Evolutionary conservation across 306 rosid species (phyloP).

Genomic region (Sicyos baderoa): DNA sequence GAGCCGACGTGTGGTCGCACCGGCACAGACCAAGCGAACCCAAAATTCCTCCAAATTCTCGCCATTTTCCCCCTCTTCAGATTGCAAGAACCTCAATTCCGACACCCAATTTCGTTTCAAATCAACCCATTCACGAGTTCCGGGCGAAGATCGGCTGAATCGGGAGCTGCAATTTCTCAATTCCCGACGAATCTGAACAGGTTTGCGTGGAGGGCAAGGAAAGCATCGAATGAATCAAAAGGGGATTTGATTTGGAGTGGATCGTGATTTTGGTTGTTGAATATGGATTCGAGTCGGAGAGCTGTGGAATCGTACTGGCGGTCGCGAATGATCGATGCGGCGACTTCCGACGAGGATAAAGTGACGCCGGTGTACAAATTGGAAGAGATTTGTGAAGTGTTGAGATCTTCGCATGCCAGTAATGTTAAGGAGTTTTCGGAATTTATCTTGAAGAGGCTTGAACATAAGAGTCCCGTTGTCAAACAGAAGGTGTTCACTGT

Average conservation of each 20-base stretch:
- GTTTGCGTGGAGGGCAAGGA: too few species aligned
- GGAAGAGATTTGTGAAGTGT: constrained; percentile 77
- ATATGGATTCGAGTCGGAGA: constrained; percentile 92
- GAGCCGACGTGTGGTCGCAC: constrained; percentile 3
- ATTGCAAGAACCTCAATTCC: not conserved
- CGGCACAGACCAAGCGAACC: not conserved
- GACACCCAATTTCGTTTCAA: too few species aligned
- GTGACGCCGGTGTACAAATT: constrained; percentile 83
- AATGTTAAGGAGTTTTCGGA: constrained; percentile 87
- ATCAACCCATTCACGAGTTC: too few species aligned
- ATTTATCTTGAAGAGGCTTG: constrained; percentile 71
- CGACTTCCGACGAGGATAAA: constrained; percentile 87
- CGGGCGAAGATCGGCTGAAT: too few species aligned
- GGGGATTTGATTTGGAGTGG: too few species aligned
- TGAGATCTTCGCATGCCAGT: constrained; percentile 78
- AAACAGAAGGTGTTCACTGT: constrained; percentile 99
- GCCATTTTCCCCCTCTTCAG: not conserved
- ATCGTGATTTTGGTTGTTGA: constrained; percentile 20
- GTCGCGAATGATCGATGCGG: constrained; percentile 75
- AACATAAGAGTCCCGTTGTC: constrained; percentile 84
- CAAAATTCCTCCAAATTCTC: not conserved
- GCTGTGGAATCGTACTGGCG: constrained; percentile 98
- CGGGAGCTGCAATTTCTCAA: too few species aligned
- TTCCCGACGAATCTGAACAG: too few species aligned
- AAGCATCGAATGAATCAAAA: too few species aligned